A percentile compares a stretch with the other conserved stretches of the same genome.
These are phyloP conservation scores for Petunia hybrid DNA, from an alignment of 305 asterid genomes.

Conservation along the genomic window DNA sequence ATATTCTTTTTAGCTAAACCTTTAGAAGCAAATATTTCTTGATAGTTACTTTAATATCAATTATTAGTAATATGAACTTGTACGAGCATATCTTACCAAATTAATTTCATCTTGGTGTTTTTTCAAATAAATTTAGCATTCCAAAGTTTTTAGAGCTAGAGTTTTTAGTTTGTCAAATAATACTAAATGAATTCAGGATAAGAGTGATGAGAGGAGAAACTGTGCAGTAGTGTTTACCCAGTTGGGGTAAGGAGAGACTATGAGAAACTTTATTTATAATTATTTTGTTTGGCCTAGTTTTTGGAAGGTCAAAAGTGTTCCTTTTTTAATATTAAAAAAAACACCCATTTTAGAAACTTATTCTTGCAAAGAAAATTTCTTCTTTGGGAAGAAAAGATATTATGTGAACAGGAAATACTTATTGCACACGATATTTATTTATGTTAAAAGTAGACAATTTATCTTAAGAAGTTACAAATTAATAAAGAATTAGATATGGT, in stretches of 20 bases:
- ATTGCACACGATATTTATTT: not conserved
- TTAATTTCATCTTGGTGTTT: not conserved
- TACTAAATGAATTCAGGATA: not conserved
- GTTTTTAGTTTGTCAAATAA: not conserved
- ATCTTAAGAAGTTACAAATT: not conserved
- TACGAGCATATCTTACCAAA: not conserved
- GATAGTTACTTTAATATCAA: not conserved
- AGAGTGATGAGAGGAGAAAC: not conserved
- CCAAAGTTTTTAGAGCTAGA: not conserved
- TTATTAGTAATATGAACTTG: not conserved
- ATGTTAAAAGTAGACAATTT: not conserved
- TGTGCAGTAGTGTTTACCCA: not conserved
- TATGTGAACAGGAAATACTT: not conserved
- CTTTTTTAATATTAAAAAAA: too few relatives aligned
- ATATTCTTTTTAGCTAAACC: not conserved
- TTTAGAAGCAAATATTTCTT: not conserved
- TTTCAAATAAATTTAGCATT: too few relatives aligned
- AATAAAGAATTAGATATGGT: not conserved
- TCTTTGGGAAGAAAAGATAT: not conserved
- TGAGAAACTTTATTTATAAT: too few relatives aligned
- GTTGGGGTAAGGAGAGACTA: not conserved
- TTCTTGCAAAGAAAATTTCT: not conserved
- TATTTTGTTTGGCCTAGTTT: too few relatives aligned
- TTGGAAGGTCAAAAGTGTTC: too few relatives aligned
- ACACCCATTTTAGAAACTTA: too few relatives aligned